phyloP scores from a whole-genome alignment of 306 rosid species.

The Dryas drummondii region DNA sequence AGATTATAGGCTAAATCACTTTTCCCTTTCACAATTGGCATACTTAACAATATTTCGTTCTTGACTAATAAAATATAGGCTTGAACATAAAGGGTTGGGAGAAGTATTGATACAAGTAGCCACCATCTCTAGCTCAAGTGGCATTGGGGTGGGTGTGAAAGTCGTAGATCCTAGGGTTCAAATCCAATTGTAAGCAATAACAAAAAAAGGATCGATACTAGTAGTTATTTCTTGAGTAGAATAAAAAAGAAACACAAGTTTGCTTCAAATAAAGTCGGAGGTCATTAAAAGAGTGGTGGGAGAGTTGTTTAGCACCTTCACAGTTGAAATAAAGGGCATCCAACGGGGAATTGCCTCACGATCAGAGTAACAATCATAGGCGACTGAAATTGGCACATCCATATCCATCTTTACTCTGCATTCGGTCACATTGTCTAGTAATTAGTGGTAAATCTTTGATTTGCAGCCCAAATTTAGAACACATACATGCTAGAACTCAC shows the following conservation, averaged over 20 bases:
- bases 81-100: neutral
- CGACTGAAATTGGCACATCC: slow-evolving; percentile 78
- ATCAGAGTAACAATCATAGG: slow-evolving; percentile 74
- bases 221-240: neutral
- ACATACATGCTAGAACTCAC: neutral
- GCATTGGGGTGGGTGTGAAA: too few species aligned
- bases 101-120: neutral
- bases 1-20: neutral
- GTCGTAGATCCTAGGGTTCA: too few species aligned
- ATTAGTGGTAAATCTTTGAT: neutral
- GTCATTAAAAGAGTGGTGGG: slow-evolving; percentile 8
- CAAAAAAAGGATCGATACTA: too few species aligned
- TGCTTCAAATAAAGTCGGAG: neutral
- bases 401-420: slow-evolving; percentile 91
- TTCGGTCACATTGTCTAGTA: slow-evolving; percentile 28
- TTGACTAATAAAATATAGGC: neutral
- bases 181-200: too few species aligned
- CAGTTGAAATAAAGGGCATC: slow-evolving; percentile 96
- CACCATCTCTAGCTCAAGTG: too few species aligned
- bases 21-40: neutral
- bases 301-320: slow-evolving; percentile 46
- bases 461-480: neutral
- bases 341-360: slow-evolving; percentile 88
- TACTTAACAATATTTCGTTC: neutral
- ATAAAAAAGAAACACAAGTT: neutral